Base-by-base conservation (phyloP, 306 rosid species). In the Acacia confusa region DNA sequence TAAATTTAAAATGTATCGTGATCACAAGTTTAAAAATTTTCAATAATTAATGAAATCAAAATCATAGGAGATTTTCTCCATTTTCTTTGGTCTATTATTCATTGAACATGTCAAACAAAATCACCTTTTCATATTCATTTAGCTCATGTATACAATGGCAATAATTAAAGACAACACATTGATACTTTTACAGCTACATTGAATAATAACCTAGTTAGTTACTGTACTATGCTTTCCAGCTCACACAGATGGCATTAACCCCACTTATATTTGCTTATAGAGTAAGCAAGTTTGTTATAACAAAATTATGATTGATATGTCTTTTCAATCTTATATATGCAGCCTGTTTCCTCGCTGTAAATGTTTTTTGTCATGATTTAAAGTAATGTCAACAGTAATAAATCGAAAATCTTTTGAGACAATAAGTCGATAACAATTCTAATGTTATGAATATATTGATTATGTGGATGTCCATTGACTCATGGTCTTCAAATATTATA, bases 251-350 rank as follows among this genome's bases (percentile, higher is more conserved):
- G 64, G 4, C 4, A 30, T 65, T 67, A 52, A 52, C 60, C 34
- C 36, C 25, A 65, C 69, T 57, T 76, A 63, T 44, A 77, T 45
- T 45, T 77, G 81, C 65, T 60, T 60, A 32, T 20, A 2, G 57
- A 43, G 41, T 60, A 76, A 76, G 72, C 73, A 64, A 63, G 47
- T 28, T 77, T 43, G 45, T 76, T 77, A 64, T 13, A 45, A 55
- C 78, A 19, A 57, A 12, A 60, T 58, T 25, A 25, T 76, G 38
- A 0, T 52, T 47, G 55, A 12, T 47, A 36, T 36, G 28, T 2
- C 14, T 34, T 34, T 40, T 53, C 32, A 4, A 38, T 55, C 69
- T 36, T 53, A 20, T 52, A 12, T 13, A 20, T 27, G 17, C 16
- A 28, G 10, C 43, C 30, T 20, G 38, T 36, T 5, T 36, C 71